Conservation (phyloP, 2,329 filamentous ascomycete genomes). For the Phialophora macrospora region DNA sequence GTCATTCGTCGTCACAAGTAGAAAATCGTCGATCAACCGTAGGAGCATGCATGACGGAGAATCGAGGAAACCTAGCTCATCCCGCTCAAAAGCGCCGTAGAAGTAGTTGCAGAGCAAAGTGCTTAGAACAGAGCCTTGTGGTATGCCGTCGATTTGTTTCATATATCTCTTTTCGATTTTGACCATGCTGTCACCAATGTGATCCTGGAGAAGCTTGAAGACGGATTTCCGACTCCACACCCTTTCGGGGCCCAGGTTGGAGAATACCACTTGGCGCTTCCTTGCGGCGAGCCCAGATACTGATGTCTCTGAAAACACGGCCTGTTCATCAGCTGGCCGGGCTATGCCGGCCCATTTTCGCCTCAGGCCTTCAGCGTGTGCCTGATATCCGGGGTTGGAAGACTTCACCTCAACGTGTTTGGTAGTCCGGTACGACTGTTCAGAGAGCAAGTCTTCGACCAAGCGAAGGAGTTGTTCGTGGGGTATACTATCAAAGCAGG, state of each 20-base stretch:
- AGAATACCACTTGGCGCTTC: constrained; percentile 71
- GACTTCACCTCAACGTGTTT: constrained; percentile 69
- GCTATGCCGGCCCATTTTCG: constrained; percentile 38
- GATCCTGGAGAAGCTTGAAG: constrained; percentile 72
- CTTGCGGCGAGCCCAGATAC: constrained; percentile 44
- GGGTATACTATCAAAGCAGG: constrained; percentile 94
- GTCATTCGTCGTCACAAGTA: constrained; percentile 77
- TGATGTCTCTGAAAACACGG: constrained; percentile 22
- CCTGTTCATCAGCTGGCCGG: constrained; percentile 24
- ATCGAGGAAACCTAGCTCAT: constrained; percentile 70
- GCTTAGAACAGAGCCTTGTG: constrained; percentile 89
- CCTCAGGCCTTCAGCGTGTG: neutral
- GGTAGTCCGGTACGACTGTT: constrained; percentile 70
- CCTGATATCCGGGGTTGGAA: neutral
- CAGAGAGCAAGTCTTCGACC: constrained; percentile 61
- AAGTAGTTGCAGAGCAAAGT: constrained; percentile 92
- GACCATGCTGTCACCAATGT: constrained; percentile 83
- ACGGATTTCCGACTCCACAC: constrained; percentile 64
- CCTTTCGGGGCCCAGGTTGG: constrained; percentile 68
- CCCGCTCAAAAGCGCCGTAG: constrained; percentile 82
- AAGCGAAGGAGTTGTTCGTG: constrained; percentile 74
- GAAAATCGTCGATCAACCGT: constrained; percentile 88
- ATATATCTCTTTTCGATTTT: constrained; percentile 88
- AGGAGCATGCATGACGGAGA: constrained; percentile 67
- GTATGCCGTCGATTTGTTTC: constrained; percentile 84